Percentiles rank a stretch among this genome's conserved stretches.
phyloP scores from a whole-genome alignment of 306 rosid genomes.

The Begonia peltatifolia region DNA sequence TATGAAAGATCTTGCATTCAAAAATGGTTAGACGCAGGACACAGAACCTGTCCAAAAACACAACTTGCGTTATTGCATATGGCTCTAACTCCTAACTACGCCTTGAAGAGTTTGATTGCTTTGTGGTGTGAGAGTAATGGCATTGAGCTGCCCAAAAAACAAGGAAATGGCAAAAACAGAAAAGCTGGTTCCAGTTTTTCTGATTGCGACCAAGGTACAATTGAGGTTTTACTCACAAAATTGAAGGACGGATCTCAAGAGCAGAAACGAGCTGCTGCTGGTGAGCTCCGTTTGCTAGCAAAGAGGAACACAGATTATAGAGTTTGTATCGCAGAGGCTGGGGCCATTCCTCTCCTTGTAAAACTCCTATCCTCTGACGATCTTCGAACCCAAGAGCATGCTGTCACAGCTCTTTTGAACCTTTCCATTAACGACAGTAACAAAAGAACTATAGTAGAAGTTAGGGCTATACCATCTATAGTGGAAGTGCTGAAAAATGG shows the following conservation, averaged over 20 bases:
- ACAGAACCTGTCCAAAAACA: conserved; percentile 89
- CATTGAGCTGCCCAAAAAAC: conserved; percentile 72
- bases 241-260: conserved; percentile 52
- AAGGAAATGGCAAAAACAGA: conserved; percentile 50
- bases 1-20: conserved; percentile 91
- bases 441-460: conserved; percentile 80
- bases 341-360: conserved; percentile 91
- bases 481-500: conserved; percentile 86
- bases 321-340: conserved; percentile 94
- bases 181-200: conserved; percentile 56
- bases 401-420: conserved; percentile 93
- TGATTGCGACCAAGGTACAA: conserved; percentile 67
- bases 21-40: conserved; percentile 96
- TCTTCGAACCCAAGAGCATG: conserved; percentile 88
- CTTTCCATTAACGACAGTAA: conserved; percentile 80
- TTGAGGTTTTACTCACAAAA: conserved; percentile 39
- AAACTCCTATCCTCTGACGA: conserved; percentile 64
- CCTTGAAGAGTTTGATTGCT: conserved; percentile 84
- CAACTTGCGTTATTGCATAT: conserved; percentile 78
- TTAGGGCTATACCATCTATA: conserved; percentile 88
- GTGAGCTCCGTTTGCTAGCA: conserved; percentile 90
- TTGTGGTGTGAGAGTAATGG: conserved; percentile 99
- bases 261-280: conserved; percentile 85
- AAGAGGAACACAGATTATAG: conserved; percentile 90
- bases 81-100: conserved; percentile 94